These are phyloP conservation scores for Cladorrhinum samala DNA, from an alignment of 495 filamentous ascomycete species.

Conservation along the genomic window DNA sequence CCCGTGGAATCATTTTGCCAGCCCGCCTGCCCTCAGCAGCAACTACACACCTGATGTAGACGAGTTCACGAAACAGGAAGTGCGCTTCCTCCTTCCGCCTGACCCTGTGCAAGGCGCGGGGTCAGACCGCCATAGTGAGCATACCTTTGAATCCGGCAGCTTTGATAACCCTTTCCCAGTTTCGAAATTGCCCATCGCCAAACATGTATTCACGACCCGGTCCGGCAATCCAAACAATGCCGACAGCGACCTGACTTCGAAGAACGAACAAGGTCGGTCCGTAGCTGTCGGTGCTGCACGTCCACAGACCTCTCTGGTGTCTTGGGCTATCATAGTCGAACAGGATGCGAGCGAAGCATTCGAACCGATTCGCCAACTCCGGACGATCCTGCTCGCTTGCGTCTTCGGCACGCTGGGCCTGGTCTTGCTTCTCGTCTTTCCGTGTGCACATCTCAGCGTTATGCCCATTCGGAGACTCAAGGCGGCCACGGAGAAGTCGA, in stretches of 20 bases:
- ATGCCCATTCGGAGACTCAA: constrained; percentile 73
- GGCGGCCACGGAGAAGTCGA: constrained; percentile 69
- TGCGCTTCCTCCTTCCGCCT: constrained; percentile 45
- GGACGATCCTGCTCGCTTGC: constrained; percentile 72
- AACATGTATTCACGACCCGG: constrained; percentile 44
- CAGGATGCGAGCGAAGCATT: constrained; percentile 67
- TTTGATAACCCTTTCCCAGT: constrained; percentile 50
- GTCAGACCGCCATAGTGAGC: constrained; percentile 45
- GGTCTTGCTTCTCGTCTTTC: constrained; percentile 60
- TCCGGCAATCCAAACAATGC: constrained; percentile 51
- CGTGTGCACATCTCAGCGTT: constrained; percentile 73
- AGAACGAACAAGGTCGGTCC: constrained; percentile 56
- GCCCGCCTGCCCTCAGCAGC: constrained; percentile 29
- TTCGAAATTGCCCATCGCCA: constrained; percentile 49
- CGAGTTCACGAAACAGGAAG: constrained; percentile 33
- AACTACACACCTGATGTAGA: constrained; percentile 22
- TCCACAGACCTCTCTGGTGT: constrained; percentile 54
- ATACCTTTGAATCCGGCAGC: constrained; percentile 34
- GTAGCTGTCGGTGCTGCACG: constrained; percentile 71
- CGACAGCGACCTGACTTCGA: constrained; percentile 57
- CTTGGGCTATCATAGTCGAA: constrained; percentile 80
- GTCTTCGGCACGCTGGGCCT: constrained; percentile 76
- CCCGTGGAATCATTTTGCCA: constrained; percentile 57
- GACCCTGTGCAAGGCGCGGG: constrained; percentile 24
- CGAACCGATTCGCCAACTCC: constrained; percentile 63